phyloP scores from a whole-genome alignment of 2,329 filamentous ascomycete genomes.

The Ophiostoma populinum region DNA sequence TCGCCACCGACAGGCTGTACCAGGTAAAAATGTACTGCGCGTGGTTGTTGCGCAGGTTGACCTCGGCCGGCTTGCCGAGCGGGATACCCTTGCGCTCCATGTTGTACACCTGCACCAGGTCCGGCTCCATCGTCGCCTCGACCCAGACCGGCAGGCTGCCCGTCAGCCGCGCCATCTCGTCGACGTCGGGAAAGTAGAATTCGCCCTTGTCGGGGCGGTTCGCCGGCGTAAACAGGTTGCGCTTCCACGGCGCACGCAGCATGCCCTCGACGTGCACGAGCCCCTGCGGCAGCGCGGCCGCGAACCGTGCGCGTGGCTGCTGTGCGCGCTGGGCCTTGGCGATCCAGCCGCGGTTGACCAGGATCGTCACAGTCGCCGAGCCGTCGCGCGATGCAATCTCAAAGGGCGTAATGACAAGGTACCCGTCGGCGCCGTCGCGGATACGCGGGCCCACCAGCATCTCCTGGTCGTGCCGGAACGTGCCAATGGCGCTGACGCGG shows the following conservation, averaged over 20 bases:
- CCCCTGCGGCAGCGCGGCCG: slow-evolving; percentile 47
- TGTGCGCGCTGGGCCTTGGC: slow-evolving; percentile 54
- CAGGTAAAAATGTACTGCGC: slow-evolving; percentile 98
- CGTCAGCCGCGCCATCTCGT: slow-evolving; percentile 70
- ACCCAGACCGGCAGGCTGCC: slow-evolving; percentile 86
- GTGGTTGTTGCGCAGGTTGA: slow-evolving; percentile 91
- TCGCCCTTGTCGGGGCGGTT: slow-evolving; percentile 69
- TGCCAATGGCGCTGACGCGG: slow-evolving; percentile 58
- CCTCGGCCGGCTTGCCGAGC: slow-evolving; percentile 72
- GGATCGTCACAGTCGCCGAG: slow-evolving; percentile 28
- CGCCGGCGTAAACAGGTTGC: slow-evolving; percentile 91
- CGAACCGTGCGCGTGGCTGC: slow-evolving; percentile 39
- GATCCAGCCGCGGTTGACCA: slow-evolving; percentile 90
- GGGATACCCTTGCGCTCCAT: slow-evolving; percentile 69
- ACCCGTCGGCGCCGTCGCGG: slow-evolving; percentile 78
- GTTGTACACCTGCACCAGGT: slow-evolving; percentile 59
- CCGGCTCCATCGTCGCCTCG: slow-evolving; percentile 83
- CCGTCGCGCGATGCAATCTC: slow-evolving; percentile 28
- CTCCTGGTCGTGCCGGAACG: slow-evolving; percentile 72
- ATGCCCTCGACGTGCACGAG: slow-evolving; percentile 70
- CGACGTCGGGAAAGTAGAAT: slow-evolving; percentile 91
- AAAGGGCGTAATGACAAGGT: slow-evolving; percentile 77
- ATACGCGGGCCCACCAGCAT: slow-evolving; percentile 91
- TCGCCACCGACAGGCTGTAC: slow-evolving; percentile 74
- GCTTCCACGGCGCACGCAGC: slow-evolving; percentile 80